These are phyloP conservation scores for Entomophthora muscae DNA, from an alignment of 371 early-diverging fungal genomes.

Conservation along the genomic window DNA sequence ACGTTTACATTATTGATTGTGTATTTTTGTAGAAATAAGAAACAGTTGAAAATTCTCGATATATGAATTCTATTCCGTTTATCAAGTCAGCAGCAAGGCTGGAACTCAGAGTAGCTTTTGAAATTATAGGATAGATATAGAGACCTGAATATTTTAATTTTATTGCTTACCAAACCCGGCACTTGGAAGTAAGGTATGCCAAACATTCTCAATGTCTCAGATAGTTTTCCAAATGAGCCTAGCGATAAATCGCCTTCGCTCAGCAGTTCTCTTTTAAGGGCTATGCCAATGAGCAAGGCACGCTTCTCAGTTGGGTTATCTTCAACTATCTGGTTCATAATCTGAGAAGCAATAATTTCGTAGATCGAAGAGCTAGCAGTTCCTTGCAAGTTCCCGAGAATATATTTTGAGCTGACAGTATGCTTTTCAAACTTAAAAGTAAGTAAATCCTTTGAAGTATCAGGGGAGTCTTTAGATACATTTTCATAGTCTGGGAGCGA, in stretches of 20 bases:
- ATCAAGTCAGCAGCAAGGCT: no score
- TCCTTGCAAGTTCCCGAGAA: neutral
- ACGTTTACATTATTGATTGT: no score
- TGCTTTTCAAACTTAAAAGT: neutral
- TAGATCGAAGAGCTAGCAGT: neutral
- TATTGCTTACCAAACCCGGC: slow-evolving; percentile 11
- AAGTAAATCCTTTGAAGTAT: no score
- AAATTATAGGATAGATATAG: no score
- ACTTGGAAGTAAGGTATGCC: neutral
- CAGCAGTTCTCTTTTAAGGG: neutral
- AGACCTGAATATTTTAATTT: no score
- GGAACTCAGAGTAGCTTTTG: no score
- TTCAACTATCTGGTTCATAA: neutral
- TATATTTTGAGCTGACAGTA: neutral
- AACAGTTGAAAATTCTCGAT: no score
- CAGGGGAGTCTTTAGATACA: no score
- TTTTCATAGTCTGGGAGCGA: neutral
- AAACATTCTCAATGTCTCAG: neutral
- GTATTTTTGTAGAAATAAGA: no score
- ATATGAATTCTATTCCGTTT: no score
- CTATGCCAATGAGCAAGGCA: neutral
- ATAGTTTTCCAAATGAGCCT: neutral
- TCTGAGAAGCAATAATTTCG: slow-evolving; percentile 7
- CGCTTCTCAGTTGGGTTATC: neutral
- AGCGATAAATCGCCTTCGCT: neutral